Evolutionary conservation across 495 filamentous ascomycete genomes (phyloP).

Genomic region (Tuber aestivum): DNA sequence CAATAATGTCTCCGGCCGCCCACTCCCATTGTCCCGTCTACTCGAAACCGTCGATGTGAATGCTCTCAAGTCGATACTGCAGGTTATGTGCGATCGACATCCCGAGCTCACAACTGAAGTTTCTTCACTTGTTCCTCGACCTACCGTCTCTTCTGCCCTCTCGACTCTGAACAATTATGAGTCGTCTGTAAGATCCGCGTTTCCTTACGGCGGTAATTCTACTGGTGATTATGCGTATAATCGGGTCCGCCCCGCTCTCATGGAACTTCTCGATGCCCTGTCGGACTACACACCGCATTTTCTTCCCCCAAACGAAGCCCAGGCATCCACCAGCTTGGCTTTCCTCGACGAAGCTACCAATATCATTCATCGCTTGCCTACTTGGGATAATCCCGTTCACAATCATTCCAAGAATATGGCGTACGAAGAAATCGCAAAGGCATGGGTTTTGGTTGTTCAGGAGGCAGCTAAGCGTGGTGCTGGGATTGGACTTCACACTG

Average conservation of each 20-base stretch:
- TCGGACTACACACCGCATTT: conserved; percentile 93
- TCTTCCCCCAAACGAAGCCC: conserved; percentile 81
- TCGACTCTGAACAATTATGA: conserved; percentile 77
- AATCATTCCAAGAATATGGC: conserved; percentile 87
- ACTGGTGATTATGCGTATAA: conserved; percentile 93
- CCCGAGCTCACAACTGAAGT: conserved; percentile 76
- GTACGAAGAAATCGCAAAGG: conserved; percentile 90
- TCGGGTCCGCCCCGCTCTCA: conserved; percentile 74
- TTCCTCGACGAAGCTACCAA: conserved; percentile 86
- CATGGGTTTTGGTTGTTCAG: conserved; percentile 85
- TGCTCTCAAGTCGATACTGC: conserved; percentile 73
- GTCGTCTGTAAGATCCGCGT: conserved; percentile 64
- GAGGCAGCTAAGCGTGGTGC: conserved; percentile 88
- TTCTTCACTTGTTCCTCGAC: conserved; percentile 74
- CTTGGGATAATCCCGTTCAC: conserved; percentile 78
- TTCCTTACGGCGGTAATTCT: conserved; percentile 75
- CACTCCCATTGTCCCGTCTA: conserved; percentile 72
- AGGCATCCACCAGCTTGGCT: conserved; percentile 67
- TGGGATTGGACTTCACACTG: conserved; percentile 83
- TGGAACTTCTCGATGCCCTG: conserved; percentile 77
- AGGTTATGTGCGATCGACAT: conserved; percentile 81
- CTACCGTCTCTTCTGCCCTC: conserved; percentile 71
- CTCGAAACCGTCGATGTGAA: conserved; percentile 83
- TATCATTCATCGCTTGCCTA: conserved; percentile 78
- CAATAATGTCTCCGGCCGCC: conserved; percentile 67